Evolutionary conservation across 2,329 filamentous ascomycete genomes (phyloP).

Genomic region (Raffaelea albimanens): DNA sequence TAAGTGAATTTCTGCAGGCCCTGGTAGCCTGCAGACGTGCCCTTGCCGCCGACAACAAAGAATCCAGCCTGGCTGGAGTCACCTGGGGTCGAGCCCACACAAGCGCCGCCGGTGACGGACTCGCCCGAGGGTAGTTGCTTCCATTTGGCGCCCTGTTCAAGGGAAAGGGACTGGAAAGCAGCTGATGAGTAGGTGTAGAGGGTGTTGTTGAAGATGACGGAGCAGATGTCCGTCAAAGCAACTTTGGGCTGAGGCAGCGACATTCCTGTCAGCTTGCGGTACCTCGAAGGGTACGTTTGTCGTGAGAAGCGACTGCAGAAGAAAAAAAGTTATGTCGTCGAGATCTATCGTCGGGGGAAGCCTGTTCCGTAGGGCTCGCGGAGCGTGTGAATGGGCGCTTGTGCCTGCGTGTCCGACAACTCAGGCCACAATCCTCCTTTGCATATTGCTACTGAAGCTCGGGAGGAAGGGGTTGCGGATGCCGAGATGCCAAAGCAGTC

Average conservation of each 20-base stretch:
- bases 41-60: slow-evolving; percentile 71
- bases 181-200: slow-evolving; percentile 73
- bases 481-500: too few relatives aligned
- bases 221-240: slow-evolving; percentile 69
- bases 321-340: background rate
- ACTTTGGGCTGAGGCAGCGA: slow-evolving; percentile 60
- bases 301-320: background rate
- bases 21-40: slow-evolving; percentile 45
- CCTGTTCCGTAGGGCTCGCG: background rate
- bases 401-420: too few relatives aligned
- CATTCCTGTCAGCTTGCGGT: slow-evolving; percentile 39
- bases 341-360: background rate
- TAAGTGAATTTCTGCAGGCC: slow-evolving; percentile 65
- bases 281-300: background rate
- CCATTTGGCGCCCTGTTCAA: slow-evolving; percentile 67
- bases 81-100: slow-evolving; percentile 59
- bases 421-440: background rate
- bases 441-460: too few relatives aligned
- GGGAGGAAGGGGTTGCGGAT: too few relatives aligned
- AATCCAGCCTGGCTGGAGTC: slow-evolving; percentile 53
- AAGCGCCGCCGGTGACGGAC: slow-evolving; percentile 64
- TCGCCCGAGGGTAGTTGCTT: slow-evolving; percentile 53
- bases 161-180: slow-evolving; percentile 64
- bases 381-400: too few relatives aligned
- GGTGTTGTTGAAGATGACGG: slow-evolving; percentile 68